Base-by-base conservation (phyloP, 169 alveolate genomes). In the Plasmodium cynomolgi region DNA sequence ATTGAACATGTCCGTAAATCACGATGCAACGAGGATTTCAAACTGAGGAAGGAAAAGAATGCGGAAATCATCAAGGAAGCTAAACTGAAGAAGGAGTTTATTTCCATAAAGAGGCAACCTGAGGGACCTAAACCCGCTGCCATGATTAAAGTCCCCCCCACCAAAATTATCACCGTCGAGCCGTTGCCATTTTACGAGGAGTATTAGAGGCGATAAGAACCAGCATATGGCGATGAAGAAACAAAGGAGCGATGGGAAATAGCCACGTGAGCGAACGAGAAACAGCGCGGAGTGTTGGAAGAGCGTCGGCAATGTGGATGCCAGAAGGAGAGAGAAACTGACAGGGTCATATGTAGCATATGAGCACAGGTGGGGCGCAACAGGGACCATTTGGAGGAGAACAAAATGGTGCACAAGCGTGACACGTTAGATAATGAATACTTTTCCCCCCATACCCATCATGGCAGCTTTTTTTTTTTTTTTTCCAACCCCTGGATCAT, bases 1-100 rank as follows among this genome's bases (percentile, higher is more conserved):
- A 97, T 98, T 75, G 99, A 99, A 96, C 99, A 99, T 96, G 97
- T 99, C 37, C 98, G 99, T 95, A 98, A 97, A 94, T 97, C 99
- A 72, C 97, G 99, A 79, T 99, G 99, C 97, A 98, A 99, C 95
- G 99, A 98, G 85, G 99, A 98, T 82, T 99, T 99, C 97, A 96
- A 98, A 86, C 97, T 98, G 94, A 98, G 99, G 86, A 99, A 98
- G 83, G 96, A 97, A 95, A 97, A 95, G 74, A 98, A 98, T 94
- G 99, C 98, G 93, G 93, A 93, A 94, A 96, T 96, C 81, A 98
- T 98, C 93, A 96, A 96, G 68, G 99, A 98, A 92, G 99, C 99
- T 33, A 98, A 98, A 93, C 92, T 91, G 83, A 96, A 97, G 81
- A 99, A 99, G 74, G 95, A 96, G 95, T 84, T 77, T 81, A 75